Evolutionary conservation across 768 basidiomycete species (phyloP).

Genomic region (Auricularia sp.): DNA sequence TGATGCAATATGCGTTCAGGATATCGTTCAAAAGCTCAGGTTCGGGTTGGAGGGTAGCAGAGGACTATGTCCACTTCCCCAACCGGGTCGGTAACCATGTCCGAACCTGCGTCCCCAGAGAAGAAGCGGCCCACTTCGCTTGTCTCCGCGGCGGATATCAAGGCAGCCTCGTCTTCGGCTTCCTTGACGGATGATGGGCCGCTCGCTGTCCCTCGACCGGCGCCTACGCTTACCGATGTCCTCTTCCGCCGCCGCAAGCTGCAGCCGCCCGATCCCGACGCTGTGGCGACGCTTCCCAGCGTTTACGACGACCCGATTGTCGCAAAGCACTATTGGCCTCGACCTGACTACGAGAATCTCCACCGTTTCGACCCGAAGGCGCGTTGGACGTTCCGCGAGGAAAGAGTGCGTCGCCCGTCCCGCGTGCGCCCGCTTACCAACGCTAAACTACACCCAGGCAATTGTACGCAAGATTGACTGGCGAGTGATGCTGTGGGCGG

Average conservation of each 20-base stretch:
- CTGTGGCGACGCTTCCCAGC: slow-evolving; percentile 49
- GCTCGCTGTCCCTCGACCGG: background rate
- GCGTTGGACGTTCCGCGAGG: slow-evolving; percentile 65
- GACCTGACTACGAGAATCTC: slow-evolving; percentile 45
- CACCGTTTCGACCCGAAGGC: slow-evolving; percentile 56
- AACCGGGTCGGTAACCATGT: background rate
- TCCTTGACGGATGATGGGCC: background rate
- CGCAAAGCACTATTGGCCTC: slow-evolving; percentile 41
- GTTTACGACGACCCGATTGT: slow-evolving; percentile 50
- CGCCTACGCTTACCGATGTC: background rate
- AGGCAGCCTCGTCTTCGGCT: background rate
- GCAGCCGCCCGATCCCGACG: slow-evolving; percentile 29
- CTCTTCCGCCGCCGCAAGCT: background rate
- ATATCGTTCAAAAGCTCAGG: too few relatives aligned
- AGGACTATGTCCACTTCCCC: background rate
- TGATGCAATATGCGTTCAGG: too few relatives aligned
- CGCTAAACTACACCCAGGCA: slow-evolving; percentile 20
- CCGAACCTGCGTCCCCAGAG: background rate
- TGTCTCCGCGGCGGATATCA: background rate
- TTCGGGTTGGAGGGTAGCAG: background rate
- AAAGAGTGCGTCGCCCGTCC: slow-evolving; percentile 30
- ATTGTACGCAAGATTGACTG: slow-evolving; percentile 51
- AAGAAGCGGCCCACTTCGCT: background rate
- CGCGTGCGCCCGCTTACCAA: background rate
- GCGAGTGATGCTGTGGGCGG: slow-evolving; percentile 51